phyloP scores from a whole-genome alignment of 2,329 filamentous ascomycete genomes.

The Sclerotinia borealis region DNA sequence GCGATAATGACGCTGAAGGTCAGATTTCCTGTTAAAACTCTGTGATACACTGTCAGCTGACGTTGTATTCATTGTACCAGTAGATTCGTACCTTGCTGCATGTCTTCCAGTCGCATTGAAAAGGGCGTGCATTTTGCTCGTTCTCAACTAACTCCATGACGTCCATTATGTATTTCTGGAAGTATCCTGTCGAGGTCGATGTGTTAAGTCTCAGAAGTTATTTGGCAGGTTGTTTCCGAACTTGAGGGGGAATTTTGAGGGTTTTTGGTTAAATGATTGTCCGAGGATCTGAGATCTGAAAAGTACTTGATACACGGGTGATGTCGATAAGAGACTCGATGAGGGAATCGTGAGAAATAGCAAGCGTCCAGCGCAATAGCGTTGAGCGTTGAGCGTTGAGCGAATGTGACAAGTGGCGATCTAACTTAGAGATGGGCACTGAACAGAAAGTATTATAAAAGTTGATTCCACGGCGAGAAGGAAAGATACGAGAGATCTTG shows the following conservation, averaged over 20 bases:
- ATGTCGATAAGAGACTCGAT: background rate
- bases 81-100: constrained; percentile 52
- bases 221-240: background rate
- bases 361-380: constrained; percentile 26
- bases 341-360: constrained; percentile 9
- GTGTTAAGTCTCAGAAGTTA: constrained; percentile 4
- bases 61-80: background rate
- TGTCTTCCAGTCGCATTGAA: constrained; percentile 56
- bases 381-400: constrained; percentile 20
- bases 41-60: constrained; percentile 30
- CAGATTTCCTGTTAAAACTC: constrained; percentile 69
- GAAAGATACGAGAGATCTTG: background rate
- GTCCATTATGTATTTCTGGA: constrained; percentile 43
- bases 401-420: constrained; percentile 10
- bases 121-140: constrained; percentile 55
- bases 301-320: background rate
- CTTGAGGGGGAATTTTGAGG: background rate
- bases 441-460: constrained; percentile 7
- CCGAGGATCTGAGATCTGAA: background rate
- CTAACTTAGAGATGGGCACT: constrained; percentile 4
- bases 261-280: background rate
- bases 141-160: constrained; percentile 60
- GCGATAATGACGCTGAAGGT: constrained; percentile 62
- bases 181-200: background rate
- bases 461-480: constrained; percentile 1